Percentiles rank a stretch among this genome's conserved stretches.
Conservation (phyloP, 2,329 filamentous ascomycete genomes). For the Teratosphaeria destructans region DNA sequence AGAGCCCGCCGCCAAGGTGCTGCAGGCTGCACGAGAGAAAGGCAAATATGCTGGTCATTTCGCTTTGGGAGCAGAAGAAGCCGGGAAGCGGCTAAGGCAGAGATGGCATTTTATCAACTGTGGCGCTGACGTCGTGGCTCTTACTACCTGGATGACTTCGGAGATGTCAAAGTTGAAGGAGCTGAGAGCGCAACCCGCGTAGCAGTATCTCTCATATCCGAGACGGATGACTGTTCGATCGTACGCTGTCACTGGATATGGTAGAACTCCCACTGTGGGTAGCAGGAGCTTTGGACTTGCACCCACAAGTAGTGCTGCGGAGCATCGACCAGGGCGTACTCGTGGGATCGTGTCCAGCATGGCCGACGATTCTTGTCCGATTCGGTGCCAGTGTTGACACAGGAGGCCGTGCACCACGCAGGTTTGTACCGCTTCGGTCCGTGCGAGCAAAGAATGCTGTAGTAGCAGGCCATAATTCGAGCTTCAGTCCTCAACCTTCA, state of each 20-base stretch:
- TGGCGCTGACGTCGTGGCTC: conserved; percentile 7
- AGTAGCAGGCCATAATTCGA: background rate
- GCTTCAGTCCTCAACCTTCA: conserved; percentile 47
- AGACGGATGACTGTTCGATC: no score
- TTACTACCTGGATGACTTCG: conserved; percentile 6
- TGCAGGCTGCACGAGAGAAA: conserved; percentile 5
- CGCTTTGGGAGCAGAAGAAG: conserved; percentile 6
- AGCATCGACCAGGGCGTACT: no score
- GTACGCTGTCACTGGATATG: no score
- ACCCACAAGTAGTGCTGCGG: no score
- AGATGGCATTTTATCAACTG: conserved; percentile 10
- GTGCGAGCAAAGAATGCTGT: no score
- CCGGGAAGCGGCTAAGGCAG: conserved; percentile 3
- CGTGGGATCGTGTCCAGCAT: no score
- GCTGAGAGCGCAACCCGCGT: background rate
- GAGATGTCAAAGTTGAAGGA: conserved; percentile 5
- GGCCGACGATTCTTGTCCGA: no score
- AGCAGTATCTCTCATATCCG: background rate
- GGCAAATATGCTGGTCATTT: conserved; percentile 9
- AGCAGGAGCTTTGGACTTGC: no score
- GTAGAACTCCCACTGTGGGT: no score
- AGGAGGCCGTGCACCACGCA: no score
- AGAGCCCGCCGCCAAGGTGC: conserved; percentile 5
- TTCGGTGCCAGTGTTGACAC: no score
- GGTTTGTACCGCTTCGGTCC: no score